phyloP scores from a whole-genome alignment of 345 rosid species.

The Gossypium australe region DNA sequence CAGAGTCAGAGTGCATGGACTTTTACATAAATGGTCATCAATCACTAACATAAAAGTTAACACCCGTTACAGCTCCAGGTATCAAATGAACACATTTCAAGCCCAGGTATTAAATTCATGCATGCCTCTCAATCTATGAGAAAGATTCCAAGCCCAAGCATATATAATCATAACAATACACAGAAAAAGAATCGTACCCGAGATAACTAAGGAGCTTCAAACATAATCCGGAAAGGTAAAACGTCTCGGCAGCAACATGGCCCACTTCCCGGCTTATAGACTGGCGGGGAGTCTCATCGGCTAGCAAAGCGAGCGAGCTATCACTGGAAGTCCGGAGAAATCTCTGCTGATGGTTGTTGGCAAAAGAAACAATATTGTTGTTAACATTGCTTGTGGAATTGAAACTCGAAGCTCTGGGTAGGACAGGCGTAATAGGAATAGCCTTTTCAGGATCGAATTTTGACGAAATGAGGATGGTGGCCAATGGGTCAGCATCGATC shows the following conservation, averaged over 20 bases:
- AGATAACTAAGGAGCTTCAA: constrained; percentile 65
- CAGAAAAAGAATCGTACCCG: constrained; percentile 38
- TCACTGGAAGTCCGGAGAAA: constrained; percentile 58
- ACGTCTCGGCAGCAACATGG: constrained; percentile 64
- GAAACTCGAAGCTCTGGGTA: constrained; percentile 51
- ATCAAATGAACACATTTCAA: neutral
- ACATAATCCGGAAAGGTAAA: constrained; percentile 53
- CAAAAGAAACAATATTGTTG: constrained; percentile 4
- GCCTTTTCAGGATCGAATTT: constrained; percentile 37
- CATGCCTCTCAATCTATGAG: neutral
- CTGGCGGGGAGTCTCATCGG: constrained; percentile 28
- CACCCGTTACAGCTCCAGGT: neutral
- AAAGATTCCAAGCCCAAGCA: neutral
- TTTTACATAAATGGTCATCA: neutral
- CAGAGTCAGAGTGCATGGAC: neutral
- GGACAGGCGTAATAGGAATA: constrained; percentile 40
- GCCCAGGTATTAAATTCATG: too few relatives aligned
- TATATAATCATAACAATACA: neutral
- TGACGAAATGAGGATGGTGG: constrained; percentile 47
- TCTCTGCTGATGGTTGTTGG: constrained; percentile 41
- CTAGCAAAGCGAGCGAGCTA: constrained; percentile 42
- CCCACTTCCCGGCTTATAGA: constrained; percentile 46
- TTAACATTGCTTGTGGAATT: constrained; percentile 8
- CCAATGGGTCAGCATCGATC: constrained; percentile 38
- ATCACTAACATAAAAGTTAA: neutral